phyloP scores from a whole-genome alignment of 108 stramenopile genomes.

The Ochromonas danica region DNA sequence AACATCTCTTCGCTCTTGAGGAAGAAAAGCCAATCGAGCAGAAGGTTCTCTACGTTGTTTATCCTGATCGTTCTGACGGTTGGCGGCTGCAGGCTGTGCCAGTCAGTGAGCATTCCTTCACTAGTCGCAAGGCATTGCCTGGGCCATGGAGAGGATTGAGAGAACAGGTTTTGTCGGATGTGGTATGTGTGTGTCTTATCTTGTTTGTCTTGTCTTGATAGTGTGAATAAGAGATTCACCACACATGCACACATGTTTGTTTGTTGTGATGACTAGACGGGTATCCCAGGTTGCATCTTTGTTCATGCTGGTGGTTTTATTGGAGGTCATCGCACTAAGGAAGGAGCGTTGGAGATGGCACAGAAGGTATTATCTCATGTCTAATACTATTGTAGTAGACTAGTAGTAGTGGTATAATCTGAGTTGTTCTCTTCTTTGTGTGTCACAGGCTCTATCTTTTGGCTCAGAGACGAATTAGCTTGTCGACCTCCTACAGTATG shows the following conservation, averaged over 20 bases:
- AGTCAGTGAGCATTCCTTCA: constrained; percentile 79
- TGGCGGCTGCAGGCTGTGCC: constrained; percentile 99
- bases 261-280: constrained; percentile 28
- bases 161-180: constrained; percentile 72
- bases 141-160: constrained; percentile 89
- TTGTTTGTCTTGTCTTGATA: too few relatives aligned
- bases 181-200: too few relatives aligned
- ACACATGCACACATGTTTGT: neutral
- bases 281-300: constrained; percentile 83
- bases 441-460: too few relatives aligned
- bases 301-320: constrained; percentile 97
- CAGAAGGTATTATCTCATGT: constrained; percentile 39
- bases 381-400: too few relatives aligned
- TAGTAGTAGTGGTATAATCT: too few relatives aligned
- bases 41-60: constrained; percentile 84
- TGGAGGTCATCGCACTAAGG: constrained; percentile 86
- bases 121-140: constrained; percentile 77
- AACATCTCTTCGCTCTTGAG: constrained; percentile 79
- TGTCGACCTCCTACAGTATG: too few relatives aligned
- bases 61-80: constrained; percentile 78
- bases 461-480: too few relatives aligned
- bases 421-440: too few relatives aligned
- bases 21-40: constrained; percentile 55
- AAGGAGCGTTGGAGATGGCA: constrained; percentile 92
- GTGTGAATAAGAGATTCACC: neutral